A percentile compares a stretch with the other conserved stretches of the same genome.
phyloP scores from a whole-genome alignment of 768 basidiomycete genomes.

The Candolleomyces aberdarensis region DNA sequence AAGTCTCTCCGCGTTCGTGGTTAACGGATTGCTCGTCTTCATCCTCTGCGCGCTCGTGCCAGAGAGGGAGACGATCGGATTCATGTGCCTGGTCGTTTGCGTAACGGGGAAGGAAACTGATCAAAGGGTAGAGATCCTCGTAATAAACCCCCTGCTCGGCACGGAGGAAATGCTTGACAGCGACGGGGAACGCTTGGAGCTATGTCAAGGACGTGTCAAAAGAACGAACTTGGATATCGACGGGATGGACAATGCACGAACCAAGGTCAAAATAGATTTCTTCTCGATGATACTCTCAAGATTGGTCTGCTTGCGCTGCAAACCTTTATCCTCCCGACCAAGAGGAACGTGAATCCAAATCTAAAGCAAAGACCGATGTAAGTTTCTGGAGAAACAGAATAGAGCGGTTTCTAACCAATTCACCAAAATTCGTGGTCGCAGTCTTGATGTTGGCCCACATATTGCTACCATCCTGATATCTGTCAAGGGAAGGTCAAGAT shows the following conservation, averaged over 20 bases:
- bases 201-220: constrained; percentile 16
- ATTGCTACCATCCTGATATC: constrained; percentile 67
- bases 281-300: constrained; percentile 65
- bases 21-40: constrained; percentile 34
- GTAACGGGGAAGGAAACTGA: constrained; percentile 65
- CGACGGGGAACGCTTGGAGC: constrained; percentile 67
- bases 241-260: constrained; percentile 23
- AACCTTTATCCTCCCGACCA: constrained; percentile 34
- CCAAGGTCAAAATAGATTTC: constrained; percentile 69
- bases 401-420: constrained; percentile 39
- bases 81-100: constrained; percentile 31
- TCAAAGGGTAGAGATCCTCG: constrained; percentile 67
- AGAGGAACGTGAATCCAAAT: constrained; percentile 56
- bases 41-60: constrained; percentile 36
- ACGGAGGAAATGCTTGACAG: constrained; percentile 71
- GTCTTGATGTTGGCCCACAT: constrained; percentile 64
- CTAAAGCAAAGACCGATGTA: constrained; percentile 21
- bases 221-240: neutral
- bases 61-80: constrained; percentile 53
- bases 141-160: constrained; percentile 71
- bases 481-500: constrained; percentile 45
- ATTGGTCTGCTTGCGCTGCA: constrained; percentile 22
- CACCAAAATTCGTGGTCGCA: constrained; percentile 55
- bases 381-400: constrained; percentile 2
- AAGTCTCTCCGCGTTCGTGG: constrained; percentile 21